Evolutionary conservation across 2,329 filamentous ascomycete species (phyloP).

Genomic region (Aspergillus aculeatus): DNA sequence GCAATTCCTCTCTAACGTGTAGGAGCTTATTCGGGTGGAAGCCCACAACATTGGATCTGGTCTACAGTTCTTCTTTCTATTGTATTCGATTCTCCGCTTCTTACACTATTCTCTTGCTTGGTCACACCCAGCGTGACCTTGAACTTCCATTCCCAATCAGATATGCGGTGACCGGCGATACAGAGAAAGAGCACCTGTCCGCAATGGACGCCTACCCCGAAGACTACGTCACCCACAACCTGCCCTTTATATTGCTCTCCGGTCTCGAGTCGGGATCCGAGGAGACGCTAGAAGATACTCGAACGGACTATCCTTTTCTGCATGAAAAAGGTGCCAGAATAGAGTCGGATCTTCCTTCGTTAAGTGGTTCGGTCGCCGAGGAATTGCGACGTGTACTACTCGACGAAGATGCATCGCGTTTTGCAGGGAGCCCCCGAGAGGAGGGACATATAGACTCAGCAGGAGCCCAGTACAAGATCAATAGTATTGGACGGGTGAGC

Average conservation of each 20-base stretch:
- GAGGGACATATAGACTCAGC: slow-evolving; percentile 48
- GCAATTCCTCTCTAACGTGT: not conserved
- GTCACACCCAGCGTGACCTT: not conserved
- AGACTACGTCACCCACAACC: slow-evolving; percentile 81
- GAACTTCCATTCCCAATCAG: slow-evolving; percentile 14
- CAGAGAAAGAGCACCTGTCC: slow-evolving; percentile 28
- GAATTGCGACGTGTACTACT: slow-evolving; percentile 66
- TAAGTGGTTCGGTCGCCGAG: slow-evolving; percentile 65
- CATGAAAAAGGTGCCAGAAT: slow-evolving; percentile 60
- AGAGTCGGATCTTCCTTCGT: slow-evolving; percentile 66
- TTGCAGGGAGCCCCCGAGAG: slow-evolving; percentile 66
- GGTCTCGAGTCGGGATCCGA: slow-evolving; percentile 59
- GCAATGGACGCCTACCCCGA: slow-evolving; percentile 49
- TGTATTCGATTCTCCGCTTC: not conserved
- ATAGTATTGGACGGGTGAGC: slow-evolving; percentile 77
- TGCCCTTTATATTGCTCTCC: slow-evolving; percentile 79
- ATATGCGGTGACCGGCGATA: slow-evolving; percentile 35
- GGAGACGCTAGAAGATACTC: slow-evolving; percentile 25
- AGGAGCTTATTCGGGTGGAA: slow-evolving; percentile 1
- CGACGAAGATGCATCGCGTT: slow-evolving; percentile 61
- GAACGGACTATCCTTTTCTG: slow-evolving; percentile 53
- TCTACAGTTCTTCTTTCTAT: not conserved
- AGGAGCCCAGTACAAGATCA: slow-evolving; percentile 64
- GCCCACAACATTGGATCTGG: not conserved
- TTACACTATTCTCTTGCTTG: not conserved